Evolutionary conservation across 2,329 filamentous ascomycete species (phyloP).

Genomic region (Chaetomiaceae sp.): DNA sequence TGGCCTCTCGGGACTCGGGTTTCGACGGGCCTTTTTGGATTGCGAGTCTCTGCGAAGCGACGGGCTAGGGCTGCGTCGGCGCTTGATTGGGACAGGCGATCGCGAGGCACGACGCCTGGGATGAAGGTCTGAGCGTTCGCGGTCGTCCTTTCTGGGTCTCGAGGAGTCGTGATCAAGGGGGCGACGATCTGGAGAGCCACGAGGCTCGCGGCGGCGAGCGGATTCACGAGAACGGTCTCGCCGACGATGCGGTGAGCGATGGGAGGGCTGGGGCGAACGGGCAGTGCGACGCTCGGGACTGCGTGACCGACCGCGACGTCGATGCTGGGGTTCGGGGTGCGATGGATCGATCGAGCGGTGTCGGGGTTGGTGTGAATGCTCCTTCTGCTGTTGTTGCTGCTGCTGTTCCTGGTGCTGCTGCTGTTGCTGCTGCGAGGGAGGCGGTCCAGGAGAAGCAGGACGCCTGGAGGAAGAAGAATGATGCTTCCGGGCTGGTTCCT

Average conservation of each 20-base stretch:
- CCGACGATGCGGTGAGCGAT: conserved; percentile 20
- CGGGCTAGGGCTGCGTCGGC: conserved; percentile 29
- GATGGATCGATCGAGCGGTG: conserved; percentile 16
- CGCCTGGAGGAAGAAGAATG: conserved; percentile 9
- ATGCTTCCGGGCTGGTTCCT: conserved; percentile 33
- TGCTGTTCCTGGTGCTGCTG: not conserved
- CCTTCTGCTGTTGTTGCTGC: too few relatives aligned
- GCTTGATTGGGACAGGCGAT: conserved; percentile 27
- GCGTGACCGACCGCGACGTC: conserved; percentile 19
- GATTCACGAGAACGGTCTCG: conserved; percentile 22
- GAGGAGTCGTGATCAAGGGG: conserved; percentile 5
- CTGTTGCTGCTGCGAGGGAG: too few relatives aligned
- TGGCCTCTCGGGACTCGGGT: conserved; percentile 18
- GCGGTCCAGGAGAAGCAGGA: conserved; percentile 1
- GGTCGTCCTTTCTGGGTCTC: conserved; percentile 13
- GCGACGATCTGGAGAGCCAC: conserved; percentile 18
- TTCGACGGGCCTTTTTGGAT: conserved; percentile 24
- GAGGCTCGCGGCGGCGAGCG: conserved; percentile 13
- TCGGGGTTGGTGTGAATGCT: conserved; percentile 1
- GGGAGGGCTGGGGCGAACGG: conserved; percentile 15
- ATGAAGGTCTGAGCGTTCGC: conserved; percentile 11
- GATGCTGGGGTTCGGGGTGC: conserved; percentile 15
- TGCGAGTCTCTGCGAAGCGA: conserved; percentile 20
- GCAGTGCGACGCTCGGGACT: conserved; percentile 17
- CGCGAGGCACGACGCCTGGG: conserved; percentile 22